Base-by-base conservation (phyloP, 75 land plant genomes). In the Pinus albicaulis region DNA sequence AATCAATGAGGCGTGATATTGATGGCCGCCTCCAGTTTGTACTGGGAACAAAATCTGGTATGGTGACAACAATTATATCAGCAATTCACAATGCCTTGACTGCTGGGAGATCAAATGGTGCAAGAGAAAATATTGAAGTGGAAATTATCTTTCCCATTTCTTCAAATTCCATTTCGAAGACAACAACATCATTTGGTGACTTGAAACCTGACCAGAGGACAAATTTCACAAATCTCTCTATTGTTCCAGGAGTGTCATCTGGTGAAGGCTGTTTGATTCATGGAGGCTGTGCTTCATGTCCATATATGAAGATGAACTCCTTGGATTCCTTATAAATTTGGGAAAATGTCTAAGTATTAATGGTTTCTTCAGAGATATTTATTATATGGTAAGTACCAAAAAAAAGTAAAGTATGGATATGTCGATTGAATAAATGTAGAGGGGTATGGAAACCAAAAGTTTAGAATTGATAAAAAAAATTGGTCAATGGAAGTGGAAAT, bases 201-300 rank as follows among this genome's bases (percentile, higher is more conserved):
- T 69, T 55, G n/a, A 73, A 77, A 16, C 56, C 80, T 10, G 69
- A 38, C 22, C 77, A 60, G 48, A 25, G 73, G 28, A 80, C 80
- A 59, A 88, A 77, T 41, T 62, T 85, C 19, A 71, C 76, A 28
- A 89, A 83, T 22, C 80, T 98, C 26, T 73, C 89, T 62, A 90
- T 98, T 44, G 83, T 98, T 73, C 99, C 98, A 75, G 99, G 99
- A 73, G 96, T 92, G 41, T 78, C 99, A 71, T 80, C 92, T 81
- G 99, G 98, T 34, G 99, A 95, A 80, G 99, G 99, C 36, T 98
- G 99, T 80, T 98, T 98, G 13, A 65, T 95, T 41, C 92, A 89
- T 89, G 99, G 99, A 60, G 99, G 99, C 22, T 98, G 99, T 87
- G 99, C 99, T 48, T 98, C 99, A 41, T 98, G 99, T 74, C 98